A percentile compares a stretch with the other conserved stretches of the same genome.
Evolutionary conservation across 352 stramenopile genomes (phyloP).

Genomic region (Elongisporangium anandrum): DNA sequence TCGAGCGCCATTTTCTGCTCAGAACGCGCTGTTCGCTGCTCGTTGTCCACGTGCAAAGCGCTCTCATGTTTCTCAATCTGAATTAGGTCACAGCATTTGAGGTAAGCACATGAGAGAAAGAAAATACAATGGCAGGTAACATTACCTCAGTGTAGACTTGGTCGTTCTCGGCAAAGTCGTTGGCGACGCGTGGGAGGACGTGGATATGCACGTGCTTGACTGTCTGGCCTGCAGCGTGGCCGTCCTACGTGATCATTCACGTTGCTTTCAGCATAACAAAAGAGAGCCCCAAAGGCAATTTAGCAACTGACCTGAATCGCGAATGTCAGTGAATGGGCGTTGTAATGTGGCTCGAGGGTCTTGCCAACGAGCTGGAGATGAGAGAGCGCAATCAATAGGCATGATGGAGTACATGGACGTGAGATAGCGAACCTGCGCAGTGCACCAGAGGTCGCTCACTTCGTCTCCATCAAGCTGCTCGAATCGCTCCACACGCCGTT

Average conservation of each 20-base stretch:
- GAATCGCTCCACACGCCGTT: conserved; percentile 69
- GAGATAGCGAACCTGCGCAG: conserved; percentile 48
- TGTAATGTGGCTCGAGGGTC: conserved; percentile 70
- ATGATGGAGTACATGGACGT: neutral
- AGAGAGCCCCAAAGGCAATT: neutral
- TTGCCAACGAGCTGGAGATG: conserved; percentile 44
- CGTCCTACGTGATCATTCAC: too few relatives aligned
- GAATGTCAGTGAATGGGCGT: conserved; percentile 84
- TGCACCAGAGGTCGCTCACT: conserved; percentile 86
- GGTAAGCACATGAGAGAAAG: neutral
- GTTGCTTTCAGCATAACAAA: neutral
- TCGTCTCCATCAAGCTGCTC: conserved; percentile 77
- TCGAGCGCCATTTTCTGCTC: conserved; percentile 82
- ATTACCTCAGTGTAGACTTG: conserved; percentile 89
- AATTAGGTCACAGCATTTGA: conserved; percentile 1
- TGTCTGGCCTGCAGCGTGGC: conserved; percentile 82
- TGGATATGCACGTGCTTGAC: conserved; percentile 94
- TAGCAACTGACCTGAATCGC: conserved; percentile 71
- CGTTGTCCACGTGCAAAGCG: conserved; percentile 59
- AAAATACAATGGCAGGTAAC: neutral
- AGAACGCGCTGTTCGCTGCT: conserved; percentile 63
- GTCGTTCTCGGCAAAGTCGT: conserved; percentile 90
- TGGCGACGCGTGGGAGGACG: conserved; percentile 71
- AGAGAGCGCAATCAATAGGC: neutral
- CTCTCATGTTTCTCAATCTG: conserved; percentile 65